Base-by-base conservation (phyloP, 495 filamentous ascomycete species). In the Annulohypoxylon maeteangense region DNA sequence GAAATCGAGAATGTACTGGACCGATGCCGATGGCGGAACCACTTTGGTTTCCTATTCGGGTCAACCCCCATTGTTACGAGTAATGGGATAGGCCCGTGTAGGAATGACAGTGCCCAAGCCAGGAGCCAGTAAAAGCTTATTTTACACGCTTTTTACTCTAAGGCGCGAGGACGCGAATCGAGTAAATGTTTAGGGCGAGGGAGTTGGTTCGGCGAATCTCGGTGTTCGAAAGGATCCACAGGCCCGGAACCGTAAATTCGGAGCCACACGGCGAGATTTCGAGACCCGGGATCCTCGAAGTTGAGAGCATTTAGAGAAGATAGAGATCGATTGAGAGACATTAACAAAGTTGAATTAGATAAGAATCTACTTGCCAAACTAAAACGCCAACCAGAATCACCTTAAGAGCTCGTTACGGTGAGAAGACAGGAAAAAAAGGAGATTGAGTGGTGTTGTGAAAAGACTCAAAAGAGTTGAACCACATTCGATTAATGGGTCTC, bases 181-280 rank as follows among this genome's bases (percentile, higher is more conserved):
- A 65, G 38, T 29, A 56, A 18, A 62, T 56, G 47, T 65, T 55
- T 44, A 60, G 47, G 47, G 34, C 23, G 53, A 31, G 57, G 65
- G 70, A 62, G 65, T 65, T 68, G 61, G 14, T 23, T 73, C 70
- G 70, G 70, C 55, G 61, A 68, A 73, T 65, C 56, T 73, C 70
- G 70, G 70, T 58, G 65, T 73, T 58, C 11, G 18, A 14, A 16
- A 57, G 50, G 70, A 56, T 48, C 70, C 70, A 73, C 70, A 73
- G 61, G 65, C 61, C 70, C 70, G 70, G 70, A 60, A 57, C 60
- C 70, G 56, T 65, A 34, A 36, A 61, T n/a, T 62, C 63, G 70
- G 70, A 42, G 65, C 70, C 61, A 68, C 48, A 73, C 65, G 70
- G 70, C 51, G 65, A 10, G 56, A 54, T 51, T 62, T 73, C 44